Conservation (phyloP, 495 filamentous ascomycete species). For the Xylaria acuta region DNA sequence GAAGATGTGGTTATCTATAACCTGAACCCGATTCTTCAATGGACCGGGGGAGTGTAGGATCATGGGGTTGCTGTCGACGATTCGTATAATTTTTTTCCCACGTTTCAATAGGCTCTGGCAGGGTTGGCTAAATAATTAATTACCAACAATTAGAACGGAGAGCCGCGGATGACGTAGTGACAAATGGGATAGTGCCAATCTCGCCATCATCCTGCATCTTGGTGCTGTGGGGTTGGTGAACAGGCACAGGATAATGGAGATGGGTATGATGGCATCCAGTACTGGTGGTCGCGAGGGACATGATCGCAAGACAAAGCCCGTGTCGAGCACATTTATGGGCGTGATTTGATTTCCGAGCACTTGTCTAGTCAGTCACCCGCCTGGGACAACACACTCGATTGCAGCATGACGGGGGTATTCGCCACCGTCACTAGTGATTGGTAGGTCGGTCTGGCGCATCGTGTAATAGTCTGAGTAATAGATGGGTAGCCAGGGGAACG, state of each 20-base stretch:
- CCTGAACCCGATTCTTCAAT: not conserved
- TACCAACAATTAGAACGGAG: not conserved
- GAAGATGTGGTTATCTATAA: not conserved
- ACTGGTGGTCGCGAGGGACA: not conserved
- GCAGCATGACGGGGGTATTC: not conserved
- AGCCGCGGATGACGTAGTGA: conserved; percentile 1
- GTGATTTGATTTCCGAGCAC: not conserved
- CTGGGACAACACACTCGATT: not conserved
- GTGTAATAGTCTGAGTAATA: not conserved
- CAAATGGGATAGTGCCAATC: not conserved
- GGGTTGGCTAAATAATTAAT: not conserved
- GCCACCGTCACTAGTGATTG: not conserved
- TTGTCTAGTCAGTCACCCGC: not conserved
- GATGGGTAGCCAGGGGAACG: not conserved
- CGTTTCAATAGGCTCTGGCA: not conserved
- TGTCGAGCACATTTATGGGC: not conserved
- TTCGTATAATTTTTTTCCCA: not conserved
- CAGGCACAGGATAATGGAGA: conserved; percentile 13
- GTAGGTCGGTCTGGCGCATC: not conserved
- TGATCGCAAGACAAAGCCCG: not conserved
- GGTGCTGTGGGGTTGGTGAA: conserved; percentile 14
- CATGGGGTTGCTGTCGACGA: not conserved
- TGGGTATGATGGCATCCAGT: not conserved
- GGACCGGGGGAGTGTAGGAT: not conserved
- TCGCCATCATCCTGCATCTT: not conserved